A percentile compares a stretch with the other conserved stretches of the same genome.
Conservation (phyloP, 2,329 filamentous ascomycete species). For the Pseudogymnoascus sp. region DNA sequence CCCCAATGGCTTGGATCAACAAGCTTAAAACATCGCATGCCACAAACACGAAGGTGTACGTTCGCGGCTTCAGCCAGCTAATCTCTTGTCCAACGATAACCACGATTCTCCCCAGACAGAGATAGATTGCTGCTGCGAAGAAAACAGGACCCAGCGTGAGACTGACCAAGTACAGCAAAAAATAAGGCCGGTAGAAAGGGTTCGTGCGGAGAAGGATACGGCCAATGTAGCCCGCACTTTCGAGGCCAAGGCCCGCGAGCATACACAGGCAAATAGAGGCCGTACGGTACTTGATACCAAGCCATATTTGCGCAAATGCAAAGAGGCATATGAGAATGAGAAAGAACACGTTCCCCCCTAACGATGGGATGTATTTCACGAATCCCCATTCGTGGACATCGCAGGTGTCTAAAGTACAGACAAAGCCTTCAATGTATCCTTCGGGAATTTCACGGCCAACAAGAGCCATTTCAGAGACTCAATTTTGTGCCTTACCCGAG, state of each 20-base stretch:
- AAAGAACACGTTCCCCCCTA: constrained; percentile 45
- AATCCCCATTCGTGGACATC: constrained; percentile 14
- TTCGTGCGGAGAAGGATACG: constrained; percentile 45
- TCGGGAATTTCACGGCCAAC: background rate
- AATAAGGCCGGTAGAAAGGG: constrained; percentile 39
- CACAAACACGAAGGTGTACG: constrained; percentile 53
- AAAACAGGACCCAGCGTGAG: constrained; percentile 50
- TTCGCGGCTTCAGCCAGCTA: constrained; percentile 35
- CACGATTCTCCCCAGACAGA: constrained; percentile 48
- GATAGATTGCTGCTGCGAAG: constrained; percentile 47
- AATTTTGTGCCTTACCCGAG: background rate
- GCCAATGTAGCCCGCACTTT: constrained; percentile 48
- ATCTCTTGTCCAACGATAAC: constrained; percentile 41
- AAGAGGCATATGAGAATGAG: constrained; percentile 41
- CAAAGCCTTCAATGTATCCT: constrained; percentile 13
- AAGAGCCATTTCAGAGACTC: background rate
- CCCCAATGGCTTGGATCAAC: constrained; percentile 49
- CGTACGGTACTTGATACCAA: constrained; percentile 43
- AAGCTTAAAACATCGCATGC: constrained; percentile 50
- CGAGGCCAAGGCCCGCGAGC: constrained; percentile 41
- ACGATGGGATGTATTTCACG: constrained; percentile 39
- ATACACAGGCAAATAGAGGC: constrained; percentile 48
- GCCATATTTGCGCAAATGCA: constrained; percentile 38
- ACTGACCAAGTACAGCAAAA: constrained; percentile 46
- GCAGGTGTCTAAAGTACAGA: constrained; percentile 16